Base-by-base conservation (phyloP, 139 green algal genomes). In the Chlorella sp. region DNA sequence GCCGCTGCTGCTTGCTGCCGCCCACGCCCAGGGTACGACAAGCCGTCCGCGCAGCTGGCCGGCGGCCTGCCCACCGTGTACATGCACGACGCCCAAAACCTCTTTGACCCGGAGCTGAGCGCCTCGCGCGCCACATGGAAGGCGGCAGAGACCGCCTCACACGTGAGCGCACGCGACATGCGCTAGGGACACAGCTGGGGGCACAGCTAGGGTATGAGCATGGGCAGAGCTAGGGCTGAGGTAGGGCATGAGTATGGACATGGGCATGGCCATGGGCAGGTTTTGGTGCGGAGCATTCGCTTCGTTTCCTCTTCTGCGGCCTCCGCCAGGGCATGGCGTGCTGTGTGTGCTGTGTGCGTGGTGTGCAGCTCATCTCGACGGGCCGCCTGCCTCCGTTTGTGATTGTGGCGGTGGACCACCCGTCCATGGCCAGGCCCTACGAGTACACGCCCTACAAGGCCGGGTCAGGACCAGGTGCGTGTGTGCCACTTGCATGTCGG, bases 61-160 rank as follows among this genome's bases (percentile, higher is more conserved):
- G 34, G 66, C 1, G 55, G 55, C 20, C 73, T 74, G 49, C 82
- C 85, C 5, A 67, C 86, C 4, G 36, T 90, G 62, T 81, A 82
- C 55, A 74, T 88, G 2, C 79, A 85, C 65, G 85, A 90, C 62
- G 85, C 81, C 51, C 85, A 90, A 73, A 90, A 90, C 77, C 73
- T 90, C 29, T 90, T 86, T 72, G 75, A 79, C 34, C 71, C 72
- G 42, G 3, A 10, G 35, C 69, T 74, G 2, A 76, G 71, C 5
- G 61, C 86, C n/a, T 78, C 61, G 26, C 80, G 85, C 29, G 24
- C 24, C 49, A 70, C 27, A 49, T 90, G 85, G 85, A 29, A 71
- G 1, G 85, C 77, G 23, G 82, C 77, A 0, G 76, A 85, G 60
- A 70, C 77, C 5, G 85, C 84, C 0, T 62, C 59, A 10, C 24